Conservation (phyloP, 257 asterid species). For the Gentiana straminea region DNA sequence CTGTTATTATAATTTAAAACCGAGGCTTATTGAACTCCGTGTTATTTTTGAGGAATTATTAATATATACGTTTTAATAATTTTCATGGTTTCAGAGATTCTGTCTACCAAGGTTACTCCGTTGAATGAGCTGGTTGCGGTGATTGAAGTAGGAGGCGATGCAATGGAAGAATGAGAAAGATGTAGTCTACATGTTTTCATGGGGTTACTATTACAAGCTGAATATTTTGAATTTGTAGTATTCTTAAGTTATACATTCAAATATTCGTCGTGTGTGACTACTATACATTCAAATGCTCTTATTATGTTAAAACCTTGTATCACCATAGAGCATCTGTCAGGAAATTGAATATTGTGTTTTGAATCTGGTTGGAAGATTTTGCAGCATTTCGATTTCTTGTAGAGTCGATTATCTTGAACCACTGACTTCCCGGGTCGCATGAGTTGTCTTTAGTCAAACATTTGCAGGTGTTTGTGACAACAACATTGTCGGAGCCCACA, state of each 20-base stretch:
- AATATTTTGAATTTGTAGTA: too few relatives aligned
- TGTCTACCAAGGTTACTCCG: conserved; percentile 78
- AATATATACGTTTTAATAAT: neutral
- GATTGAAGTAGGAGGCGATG: conserved; percentile 65
- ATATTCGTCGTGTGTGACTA: too few relatives aligned
- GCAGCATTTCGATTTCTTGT: conserved; percentile 33
- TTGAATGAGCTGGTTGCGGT: conserved; percentile 57
- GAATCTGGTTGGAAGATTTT: conserved; percentile 13
- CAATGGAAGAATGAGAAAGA: conserved; percentile 61
- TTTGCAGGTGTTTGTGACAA: conserved; percentile 64
- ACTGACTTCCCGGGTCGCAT: conserved; percentile 89
- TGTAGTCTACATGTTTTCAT: neutral
- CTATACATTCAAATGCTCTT: too few relatives aligned
- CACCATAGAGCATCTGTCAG: conserved; percentile 11
- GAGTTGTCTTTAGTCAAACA: conserved; percentile 45
- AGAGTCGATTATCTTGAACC: conserved; percentile 89
- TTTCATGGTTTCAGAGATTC: conserved; percentile 48
- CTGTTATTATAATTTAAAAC: conserved; percentile 8
- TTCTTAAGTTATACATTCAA: too few relatives aligned
- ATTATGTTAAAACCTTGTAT: too few relatives aligned
- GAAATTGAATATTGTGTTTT: conserved; percentile 20
- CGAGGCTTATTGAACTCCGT: neutral
- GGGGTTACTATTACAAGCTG: too few relatives aligned
- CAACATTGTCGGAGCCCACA: conserved; percentile 39
- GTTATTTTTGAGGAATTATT: neutral